Evolutionary conservation across 2,329 filamentous ascomycete genomes (phyloP).

Genomic region (Falciphora oryzae): DNA sequence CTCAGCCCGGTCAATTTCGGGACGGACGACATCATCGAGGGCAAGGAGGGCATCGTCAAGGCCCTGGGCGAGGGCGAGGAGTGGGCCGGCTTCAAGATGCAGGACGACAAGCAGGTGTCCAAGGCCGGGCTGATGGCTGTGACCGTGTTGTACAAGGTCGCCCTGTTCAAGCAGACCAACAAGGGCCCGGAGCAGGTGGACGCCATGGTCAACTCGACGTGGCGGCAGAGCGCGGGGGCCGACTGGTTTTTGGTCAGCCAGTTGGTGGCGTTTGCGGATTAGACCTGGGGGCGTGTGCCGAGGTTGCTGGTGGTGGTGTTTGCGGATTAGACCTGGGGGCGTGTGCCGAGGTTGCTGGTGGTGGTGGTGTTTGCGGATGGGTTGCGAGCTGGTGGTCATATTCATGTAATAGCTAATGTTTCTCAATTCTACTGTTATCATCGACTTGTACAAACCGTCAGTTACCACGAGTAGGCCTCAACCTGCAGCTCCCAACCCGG

Average conservation of each 20-base stretch:
- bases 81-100: conserved; percentile 26
- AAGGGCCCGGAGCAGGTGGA: conserved; percentile 24
- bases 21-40: conserved; percentile 18
- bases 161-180: conserved; percentile 21
- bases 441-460: neutral
- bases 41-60: conserved; percentile 25
- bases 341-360: neutral
- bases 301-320: neutral
- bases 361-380: neutral
- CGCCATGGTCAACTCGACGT: conserved; percentile 23
- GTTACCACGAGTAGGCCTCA: conserved; percentile 16
- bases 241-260: conserved; percentile 23
- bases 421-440: too few relatives aligned
- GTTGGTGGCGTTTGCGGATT: conserved; percentile 9
- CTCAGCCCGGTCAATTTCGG: conserved; percentile 29
- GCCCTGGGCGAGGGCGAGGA: conserved; percentile 23
- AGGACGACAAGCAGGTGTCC: conserved; percentile 27
- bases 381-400: too few relatives aligned
- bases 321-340: neutral
- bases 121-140: conserved; percentile 34
- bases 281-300: neutral
- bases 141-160: conserved; percentile 26
- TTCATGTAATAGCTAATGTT: too few relatives aligned
- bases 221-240: conserved; percentile 30
- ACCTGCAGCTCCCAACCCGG: conserved; percentile 17